Percentiles rank a stretch among this genome's conserved stretches.
These are phyloP conservation scores for Flaveria linearis DNA, from an alignment of 129 eudicot species.

Conservation along the genomic window DNA sequence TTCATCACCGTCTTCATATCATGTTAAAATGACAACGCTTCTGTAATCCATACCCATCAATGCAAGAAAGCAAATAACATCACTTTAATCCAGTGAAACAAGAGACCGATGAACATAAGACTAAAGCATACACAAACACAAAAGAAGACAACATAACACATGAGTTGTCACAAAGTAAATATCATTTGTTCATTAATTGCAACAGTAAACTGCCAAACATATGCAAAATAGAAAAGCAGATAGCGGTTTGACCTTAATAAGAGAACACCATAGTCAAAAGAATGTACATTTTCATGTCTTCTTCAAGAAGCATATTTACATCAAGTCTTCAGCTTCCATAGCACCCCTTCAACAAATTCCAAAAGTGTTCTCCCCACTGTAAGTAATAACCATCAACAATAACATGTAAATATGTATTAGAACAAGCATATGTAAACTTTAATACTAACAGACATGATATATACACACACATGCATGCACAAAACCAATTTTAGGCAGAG, in stretches of 20 bases:
- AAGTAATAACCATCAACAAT: slow-evolving; percentile 19
- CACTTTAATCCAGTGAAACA: neutral
- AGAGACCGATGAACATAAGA: neutral
- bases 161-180: neutral
- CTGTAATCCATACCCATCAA: too few relatives aligned
- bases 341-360: slow-evolving; percentile 49
- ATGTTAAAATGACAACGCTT: too few relatives aligned
- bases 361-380: slow-evolving; percentile 99
- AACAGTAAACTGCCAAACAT: slow-evolving; percentile 15
- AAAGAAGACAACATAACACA: neutral
- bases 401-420: neutral
- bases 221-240: neutral
- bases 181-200: slow-evolving; percentile 11
- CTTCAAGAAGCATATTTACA: slow-evolving; percentile 46
- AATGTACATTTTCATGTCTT: slow-evolving; percentile 45
- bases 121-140: neutral
- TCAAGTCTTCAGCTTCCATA: slow-evolving; percentile 6
- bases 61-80: neutral
- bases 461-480: neutral
- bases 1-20: too few relatives aligned
- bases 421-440: neutral
- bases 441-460: neutral
- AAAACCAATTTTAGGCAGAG: neutral
- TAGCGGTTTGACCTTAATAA: slow-evolving; percentile 12
- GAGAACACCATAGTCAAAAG: slow-evolving; percentile 22